Evolutionary conservation across 164 flowering plant genomes (phyloP).

Genomic region (Houttuynia cordata): DNA sequence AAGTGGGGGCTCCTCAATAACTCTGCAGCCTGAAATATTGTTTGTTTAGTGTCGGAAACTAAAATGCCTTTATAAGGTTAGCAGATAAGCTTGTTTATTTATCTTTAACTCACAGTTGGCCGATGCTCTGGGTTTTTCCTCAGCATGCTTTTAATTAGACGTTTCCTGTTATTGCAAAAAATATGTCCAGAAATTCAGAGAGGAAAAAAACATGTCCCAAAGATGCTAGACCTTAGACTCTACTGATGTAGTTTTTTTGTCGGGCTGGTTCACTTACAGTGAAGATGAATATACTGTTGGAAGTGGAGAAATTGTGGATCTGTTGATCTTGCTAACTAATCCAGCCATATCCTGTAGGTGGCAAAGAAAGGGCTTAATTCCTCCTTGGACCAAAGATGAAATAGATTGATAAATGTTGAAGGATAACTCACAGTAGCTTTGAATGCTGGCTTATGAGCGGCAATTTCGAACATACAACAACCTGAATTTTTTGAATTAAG

Average conservation of each 20-base stretch:
- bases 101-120: constrained; percentile 58
- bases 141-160: constrained; percentile 75
- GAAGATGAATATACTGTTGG: constrained; percentile 66
- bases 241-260: background rate
- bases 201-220: constrained; percentile 1
- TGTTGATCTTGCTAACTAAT: constrained; percentile 64
- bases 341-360: constrained; percentile 69
- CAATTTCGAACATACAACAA: constrained; percentile 88
- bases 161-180: constrained; percentile 38
- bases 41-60: background rate
- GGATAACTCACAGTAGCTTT: constrained; percentile 59
- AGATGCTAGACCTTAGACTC: background rate
- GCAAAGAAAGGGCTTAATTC: background rate
- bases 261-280: constrained; percentile 32
- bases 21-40: constrained; percentile 48
- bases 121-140: constrained; percentile 84
- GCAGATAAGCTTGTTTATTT: background rate
- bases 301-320: constrained; percentile 60
- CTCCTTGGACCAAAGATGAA: too few relatives aligned
- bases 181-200: too few relatives aligned
- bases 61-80: background rate
- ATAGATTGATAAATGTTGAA: background rate
- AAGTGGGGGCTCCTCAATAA: constrained; percentile 68
- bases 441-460: constrained; percentile 81
- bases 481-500: constrained; percentile 38